Base-by-base conservation (phyloP, 163 green algal species). In the Scenedesmus sp. region DNA sequence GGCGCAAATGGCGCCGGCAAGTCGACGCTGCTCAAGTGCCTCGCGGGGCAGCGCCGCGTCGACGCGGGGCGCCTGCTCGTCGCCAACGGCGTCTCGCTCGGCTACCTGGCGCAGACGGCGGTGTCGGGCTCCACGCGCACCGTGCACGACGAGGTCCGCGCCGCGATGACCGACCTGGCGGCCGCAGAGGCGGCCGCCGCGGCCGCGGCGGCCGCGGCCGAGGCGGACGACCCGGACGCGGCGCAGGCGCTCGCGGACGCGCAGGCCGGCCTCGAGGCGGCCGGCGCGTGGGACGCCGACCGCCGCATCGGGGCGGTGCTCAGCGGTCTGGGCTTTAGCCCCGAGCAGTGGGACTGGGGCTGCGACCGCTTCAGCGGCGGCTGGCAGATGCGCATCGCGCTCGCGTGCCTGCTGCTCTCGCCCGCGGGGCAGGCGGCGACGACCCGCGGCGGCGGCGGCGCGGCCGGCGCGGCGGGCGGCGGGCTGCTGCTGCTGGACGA, bases 371-470 rank as follows among this genome's bases (percentile, higher is more conserved):
- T 95, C 70, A 92, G 83, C 3, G 91, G 91, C 4, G 92, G 92
- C 29, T 96, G 92, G 92, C 91, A 95, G 87, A 91, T 94, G 84
- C 45, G 86, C 34, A 83, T 88, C 53, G 91, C 89, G 6, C 82
- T 97, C 47, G 92, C 91, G 1, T 75, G 89, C 36, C 73, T 97
- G 81, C 85, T 97, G 74, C 84, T 95, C 54, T 82, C 81, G 1
- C 81, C 89, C 24, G 87, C 90, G 3, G 90, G 87, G 36, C 86
- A 93, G 75, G 67, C 67, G 9, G 67, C 67, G 2, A 64, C 67
- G 3, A 33, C 28, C 45, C 83, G 81, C 39, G 44, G 24, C 24
- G 26, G n/a, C 10, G 56, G 70, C 64, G 33, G 13, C 9, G 63
- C 63, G 17, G 33, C 33, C 10, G 60, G 15, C 15, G 62, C 62